phyloP scores from a whole-genome alignment of 2,329 filamentous ascomycete species.

The Bipolaris victoriae region DNA sequence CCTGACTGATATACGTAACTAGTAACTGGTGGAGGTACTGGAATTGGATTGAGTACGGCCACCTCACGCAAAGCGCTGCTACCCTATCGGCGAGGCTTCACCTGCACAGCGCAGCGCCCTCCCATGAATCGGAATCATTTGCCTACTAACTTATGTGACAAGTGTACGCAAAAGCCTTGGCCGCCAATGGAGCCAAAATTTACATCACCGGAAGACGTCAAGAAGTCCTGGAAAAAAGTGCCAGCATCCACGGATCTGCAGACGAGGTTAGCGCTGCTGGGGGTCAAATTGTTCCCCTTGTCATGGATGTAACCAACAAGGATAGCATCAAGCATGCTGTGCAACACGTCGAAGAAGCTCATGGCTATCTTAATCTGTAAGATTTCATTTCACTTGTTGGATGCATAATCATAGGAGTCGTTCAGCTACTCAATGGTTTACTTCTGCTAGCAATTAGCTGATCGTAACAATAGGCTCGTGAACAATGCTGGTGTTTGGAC shows the following conservation, averaged over 20 bases:
- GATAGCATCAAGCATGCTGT: background rate
- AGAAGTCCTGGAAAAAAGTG: slow-evolving; percentile 2
- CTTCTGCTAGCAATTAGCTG: background rate
- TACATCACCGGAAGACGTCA: slow-evolving; percentile 4
- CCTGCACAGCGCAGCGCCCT: background rate
- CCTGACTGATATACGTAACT: background rate
- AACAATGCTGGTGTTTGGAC: slow-evolving; percentile 1
- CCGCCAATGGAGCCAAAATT: background rate
- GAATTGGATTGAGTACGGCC: background rate
- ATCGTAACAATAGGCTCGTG: background rate
- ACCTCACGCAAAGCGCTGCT: background rate
- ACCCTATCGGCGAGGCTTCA: background rate
- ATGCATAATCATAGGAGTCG: background rate
- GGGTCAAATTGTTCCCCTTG: slow-evolving; percentile 1
- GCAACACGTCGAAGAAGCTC: background rate
- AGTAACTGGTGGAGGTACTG: background rate
- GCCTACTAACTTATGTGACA: background rate
- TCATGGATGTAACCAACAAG: background rate
- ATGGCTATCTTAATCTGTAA: background rate
- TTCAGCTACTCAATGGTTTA: background rate
- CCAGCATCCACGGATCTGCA: slow-evolving; percentile 1
- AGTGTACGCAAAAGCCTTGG: slow-evolving; percentile 1
- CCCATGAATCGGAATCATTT: background rate
- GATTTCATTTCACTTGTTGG: background rate
- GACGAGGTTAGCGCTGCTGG: background rate